These are phyloP conservation scores for Jatropha curcas DNA, from an alignment of 345 rosid genomes.

Conservation along the genomic window DNA sequence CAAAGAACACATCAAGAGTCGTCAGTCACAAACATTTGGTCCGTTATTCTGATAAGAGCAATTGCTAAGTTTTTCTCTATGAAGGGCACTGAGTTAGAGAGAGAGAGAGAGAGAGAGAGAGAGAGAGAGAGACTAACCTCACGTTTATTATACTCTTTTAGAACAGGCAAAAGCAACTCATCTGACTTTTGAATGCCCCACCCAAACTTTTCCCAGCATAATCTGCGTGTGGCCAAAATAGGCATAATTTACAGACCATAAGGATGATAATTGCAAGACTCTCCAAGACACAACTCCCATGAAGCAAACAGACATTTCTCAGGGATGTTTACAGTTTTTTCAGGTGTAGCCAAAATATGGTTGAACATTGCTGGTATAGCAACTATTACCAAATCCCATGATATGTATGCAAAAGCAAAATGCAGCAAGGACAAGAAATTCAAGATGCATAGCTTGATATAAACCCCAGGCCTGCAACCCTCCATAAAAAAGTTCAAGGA, in stretches of 20 bases:
- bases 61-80: too few species aligned
- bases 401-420: not conserved
- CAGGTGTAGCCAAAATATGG: not conserved
- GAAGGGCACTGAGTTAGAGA: too few species aligned
- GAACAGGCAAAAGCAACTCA: constrained; percentile 78
- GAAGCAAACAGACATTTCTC: not conserved
- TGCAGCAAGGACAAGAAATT: not conserved
- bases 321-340: not conserved
- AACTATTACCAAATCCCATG: not conserved
- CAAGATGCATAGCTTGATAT: not conserved
- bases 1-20: too few species aligned
- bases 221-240: constrained; percentile 41
- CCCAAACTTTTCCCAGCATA: constrained; percentile 95
- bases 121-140: constrained; percentile 53
- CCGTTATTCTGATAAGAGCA: too few species aligned
- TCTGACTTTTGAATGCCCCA: constrained; percentile 83
- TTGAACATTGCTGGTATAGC: not conserved
- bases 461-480: not conserved
- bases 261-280: not conserved
- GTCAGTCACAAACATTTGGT: too few species aligned
- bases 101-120: constrained; percentile 1
- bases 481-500: not conserved
- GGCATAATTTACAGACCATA: not conserved
- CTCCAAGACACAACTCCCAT: not conserved
- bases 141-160: constrained; percentile 84